These are phyloP conservation scores for Globisporangium cederbergense DNA, from an alignment of 352 stramenopile species.

Conservation along the genomic window DNA sequence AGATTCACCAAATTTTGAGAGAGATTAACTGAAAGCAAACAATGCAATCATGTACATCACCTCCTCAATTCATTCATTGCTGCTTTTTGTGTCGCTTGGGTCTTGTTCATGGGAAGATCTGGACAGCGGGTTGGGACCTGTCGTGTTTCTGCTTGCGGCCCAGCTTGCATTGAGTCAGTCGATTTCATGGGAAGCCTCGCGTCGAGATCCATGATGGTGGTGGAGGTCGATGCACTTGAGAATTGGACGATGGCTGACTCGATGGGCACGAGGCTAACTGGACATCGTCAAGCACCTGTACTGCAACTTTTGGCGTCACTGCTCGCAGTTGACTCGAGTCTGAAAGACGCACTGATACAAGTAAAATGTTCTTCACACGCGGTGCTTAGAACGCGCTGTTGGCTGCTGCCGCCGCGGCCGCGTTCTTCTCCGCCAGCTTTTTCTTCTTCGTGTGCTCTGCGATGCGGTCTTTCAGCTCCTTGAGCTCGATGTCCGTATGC, in stretches of 20 bases:
- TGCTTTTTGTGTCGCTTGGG: background rate
- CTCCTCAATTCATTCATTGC: background rate
- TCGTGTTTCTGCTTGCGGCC: no score
- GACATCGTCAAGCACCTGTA: no score
- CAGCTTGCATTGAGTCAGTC: no score
- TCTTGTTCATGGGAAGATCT: no score
- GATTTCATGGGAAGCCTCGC: no score
- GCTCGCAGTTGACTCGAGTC: no score
- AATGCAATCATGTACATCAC: background rate
- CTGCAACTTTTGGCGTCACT: no score
- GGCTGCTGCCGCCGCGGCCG: conserved; percentile 15
- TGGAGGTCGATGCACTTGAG: no score
- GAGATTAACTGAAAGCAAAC: background rate
- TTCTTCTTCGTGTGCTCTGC: conserved; percentile 77
- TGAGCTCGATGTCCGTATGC: conserved; percentile 62
- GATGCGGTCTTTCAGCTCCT: conserved; percentile 73
- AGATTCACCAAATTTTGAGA: background rate
- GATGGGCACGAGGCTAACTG: no score
- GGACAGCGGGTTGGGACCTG: no score
- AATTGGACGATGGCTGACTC: no score
- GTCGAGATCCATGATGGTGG: no score
- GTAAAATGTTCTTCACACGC: background rate
- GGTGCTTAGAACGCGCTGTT: conserved; percentile 1
- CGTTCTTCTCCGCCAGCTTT: conserved; percentile 57
- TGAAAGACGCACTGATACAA: background rate